Evolutionary conservation across 768 basidiomycete species (phyloP).

Genomic region (Naganishia vishniacii): DNA sequence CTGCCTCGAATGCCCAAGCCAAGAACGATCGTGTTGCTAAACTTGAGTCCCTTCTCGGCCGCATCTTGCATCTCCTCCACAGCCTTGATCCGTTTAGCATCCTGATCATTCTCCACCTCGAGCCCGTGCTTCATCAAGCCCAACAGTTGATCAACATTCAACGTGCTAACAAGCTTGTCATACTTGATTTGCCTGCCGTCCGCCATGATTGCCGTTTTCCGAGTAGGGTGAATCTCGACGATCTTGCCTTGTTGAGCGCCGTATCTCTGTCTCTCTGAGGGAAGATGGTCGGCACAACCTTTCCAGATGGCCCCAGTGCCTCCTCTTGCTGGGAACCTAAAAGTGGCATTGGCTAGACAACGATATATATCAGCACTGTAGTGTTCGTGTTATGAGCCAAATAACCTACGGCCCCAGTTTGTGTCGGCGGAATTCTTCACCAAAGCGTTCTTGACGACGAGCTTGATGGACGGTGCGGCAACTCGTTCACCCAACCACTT

Average conservation of each 20-base stretch:
- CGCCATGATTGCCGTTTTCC: slow-evolving; percentile 42
- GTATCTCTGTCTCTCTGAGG: slow-evolving; percentile 36
- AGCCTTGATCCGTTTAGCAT: slow-evolving; percentile 24
- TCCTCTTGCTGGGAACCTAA: slow-evolving; percentile 49
- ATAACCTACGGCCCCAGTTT: slow-evolving; percentile 44
- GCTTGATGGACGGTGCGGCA: slow-evolving; percentile 48
- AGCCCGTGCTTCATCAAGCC: slow-evolving; percentile 34
- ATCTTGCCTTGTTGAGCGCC: slow-evolving; percentile 36
- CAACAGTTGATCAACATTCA: slow-evolving; percentile 45
- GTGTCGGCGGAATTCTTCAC: slow-evolving; percentile 46
- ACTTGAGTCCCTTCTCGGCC: slow-evolving; percentile 43
- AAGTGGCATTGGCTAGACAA: slow-evolving; percentile 46
- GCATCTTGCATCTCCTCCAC: slow-evolving; percentile 26
- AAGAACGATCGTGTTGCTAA: slow-evolving; percentile 49
- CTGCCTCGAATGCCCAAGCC: slow-evolving; percentile 49
- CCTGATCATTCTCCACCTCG: slow-evolving; percentile 22
- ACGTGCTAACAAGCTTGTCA: slow-evolving; percentile 46
- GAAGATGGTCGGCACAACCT: slow-evolving; percentile 46
- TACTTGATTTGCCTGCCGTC: slow-evolving; percentile 47
- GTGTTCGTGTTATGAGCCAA: background rate
- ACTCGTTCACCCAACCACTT: slow-evolving; percentile 52
- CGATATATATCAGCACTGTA: slow-evolving; percentile 26
- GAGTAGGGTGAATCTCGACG: slow-evolving; percentile 36
- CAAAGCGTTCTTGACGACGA: slow-evolving; percentile 48
- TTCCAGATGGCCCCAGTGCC: slow-evolving; percentile 52